Conservation (phyloP, 2,329 filamentous ascomycete species). For the Diaporthe nobilis region DNA sequence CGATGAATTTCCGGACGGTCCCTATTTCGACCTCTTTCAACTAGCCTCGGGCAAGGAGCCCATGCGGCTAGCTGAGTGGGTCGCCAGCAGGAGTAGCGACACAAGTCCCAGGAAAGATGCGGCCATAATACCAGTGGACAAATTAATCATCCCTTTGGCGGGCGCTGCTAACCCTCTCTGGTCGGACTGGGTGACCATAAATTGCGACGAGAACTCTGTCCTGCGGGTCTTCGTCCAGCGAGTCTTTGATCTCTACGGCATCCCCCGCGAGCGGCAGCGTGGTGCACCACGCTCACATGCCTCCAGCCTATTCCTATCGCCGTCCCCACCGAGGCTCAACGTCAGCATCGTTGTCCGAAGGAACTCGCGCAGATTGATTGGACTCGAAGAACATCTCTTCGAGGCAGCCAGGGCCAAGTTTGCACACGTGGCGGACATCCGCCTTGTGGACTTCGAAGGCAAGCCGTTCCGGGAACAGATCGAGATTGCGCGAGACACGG, state of each 20-base stretch:
- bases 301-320: background rate
- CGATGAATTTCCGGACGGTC: conserved; percentile 46
- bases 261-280: conserved; percentile 35
- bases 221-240: conserved; percentile 52
- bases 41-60: conserved; percentile 51
- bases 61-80: conserved; percentile 45
- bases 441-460: conserved; percentile 54
- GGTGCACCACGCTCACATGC: background rate
- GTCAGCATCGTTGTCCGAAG: conserved; percentile 54
- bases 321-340: background rate
- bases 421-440: background rate
- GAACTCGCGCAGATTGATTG: conserved; percentile 46
- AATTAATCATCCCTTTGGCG: conserved; percentile 54
- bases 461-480: conserved; percentile 56
- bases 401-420: conserved; percentile 4
- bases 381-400: conserved; percentile 47
- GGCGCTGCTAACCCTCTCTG: conserved; percentile 58
- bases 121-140: conserved; percentile 41
- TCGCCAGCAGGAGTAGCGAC: background rate
- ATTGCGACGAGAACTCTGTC: conserved; percentile 50
- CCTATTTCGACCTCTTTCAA: conserved; percentile 49
- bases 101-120: conserved; percentile 42
- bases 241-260: conserved; percentile 49
- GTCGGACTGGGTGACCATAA: conserved; percentile 54
- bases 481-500: conserved; percentile 52